Conservation (phyloP, 2,329 filamentous ascomycete genomes). For the Spiromastix sp. region DNA sequence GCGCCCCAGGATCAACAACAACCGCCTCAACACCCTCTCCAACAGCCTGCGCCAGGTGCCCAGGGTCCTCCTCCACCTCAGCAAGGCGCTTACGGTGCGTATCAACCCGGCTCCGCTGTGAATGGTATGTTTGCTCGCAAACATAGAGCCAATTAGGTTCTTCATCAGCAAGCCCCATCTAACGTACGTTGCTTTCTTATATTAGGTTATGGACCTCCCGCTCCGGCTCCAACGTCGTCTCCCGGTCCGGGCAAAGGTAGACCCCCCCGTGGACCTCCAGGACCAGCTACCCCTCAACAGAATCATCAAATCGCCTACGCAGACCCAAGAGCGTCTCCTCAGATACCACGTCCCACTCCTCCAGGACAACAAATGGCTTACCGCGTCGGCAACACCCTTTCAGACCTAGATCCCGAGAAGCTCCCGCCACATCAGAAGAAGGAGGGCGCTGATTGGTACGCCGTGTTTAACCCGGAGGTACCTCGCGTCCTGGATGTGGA, state of each 20-base stretch:
- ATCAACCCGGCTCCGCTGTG: constrained; percentile 52
- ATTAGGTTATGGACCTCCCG: constrained; percentile 67
- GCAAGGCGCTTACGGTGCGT: constrained; percentile 58
- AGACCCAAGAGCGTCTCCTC: constrained; percentile 70
- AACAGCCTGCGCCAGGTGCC: constrained; percentile 48
- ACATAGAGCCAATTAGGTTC: constrained; percentile 2
- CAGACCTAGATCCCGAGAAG: constrained; percentile 77
- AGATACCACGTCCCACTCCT: constrained; percentile 74
- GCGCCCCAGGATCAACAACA: constrained; percentile 59
- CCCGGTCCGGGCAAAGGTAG: constrained; percentile 72
- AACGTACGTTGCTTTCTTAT: background rate
- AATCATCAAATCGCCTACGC: constrained; percentile 80
- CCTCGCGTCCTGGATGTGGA: constrained; percentile 87
- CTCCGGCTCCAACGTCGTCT: constrained; percentile 74
- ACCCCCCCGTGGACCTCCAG: constrained; percentile 51
- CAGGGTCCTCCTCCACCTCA: constrained; percentile 61
- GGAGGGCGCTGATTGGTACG: constrained; percentile 86
- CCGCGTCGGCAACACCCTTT: constrained; percentile 59
- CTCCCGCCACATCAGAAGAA: constrained; percentile 82
- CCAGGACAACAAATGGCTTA: constrained; percentile 40
- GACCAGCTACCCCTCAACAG: constrained; percentile 82
- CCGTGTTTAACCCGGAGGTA: constrained; percentile 88
- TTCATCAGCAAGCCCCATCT: background rate
- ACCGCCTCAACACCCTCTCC: constrained; percentile 48
- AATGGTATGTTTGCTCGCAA: constrained; percentile 45